Conservation (phyloP, 225 moss, liverwort and hornwort species). For the Climacium dendroides region DNA sequence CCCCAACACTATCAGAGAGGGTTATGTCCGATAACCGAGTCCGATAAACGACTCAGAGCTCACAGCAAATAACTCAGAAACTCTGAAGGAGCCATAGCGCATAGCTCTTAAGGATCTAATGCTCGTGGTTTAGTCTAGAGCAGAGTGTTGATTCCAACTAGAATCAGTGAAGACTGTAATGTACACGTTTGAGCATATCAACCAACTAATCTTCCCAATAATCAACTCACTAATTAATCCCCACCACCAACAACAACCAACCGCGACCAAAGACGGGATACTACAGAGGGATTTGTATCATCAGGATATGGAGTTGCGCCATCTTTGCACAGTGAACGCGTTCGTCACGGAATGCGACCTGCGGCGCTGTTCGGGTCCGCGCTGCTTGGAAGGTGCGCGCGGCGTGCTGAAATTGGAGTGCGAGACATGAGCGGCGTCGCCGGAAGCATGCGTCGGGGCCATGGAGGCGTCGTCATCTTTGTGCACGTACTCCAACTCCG, state of each 20-base stretch:
- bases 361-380: conserved; percentile 11
- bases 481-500: conserved; percentile 9
- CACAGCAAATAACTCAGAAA: not conserved
- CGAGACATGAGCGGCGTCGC: not conserved
- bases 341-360: conserved; percentile 31
- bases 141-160: not conserved
- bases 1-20: not conserved
- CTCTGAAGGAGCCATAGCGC: not conserved
- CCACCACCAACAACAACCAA: not conserved
- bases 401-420: conserved; percentile 10
- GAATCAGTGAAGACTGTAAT: conserved; percentile 11
- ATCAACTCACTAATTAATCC: not conserved
- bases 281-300: not conserved
- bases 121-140: not conserved
- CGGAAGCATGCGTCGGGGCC: conserved; percentile 1
- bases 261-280: not conserved
- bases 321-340: conserved; percentile 29
- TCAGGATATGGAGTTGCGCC: conserved; percentile 52
- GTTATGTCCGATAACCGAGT: not conserved
- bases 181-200: conserved; percentile 9
- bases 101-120: not conserved
- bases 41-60: not conserved
- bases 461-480: conserved; percentile 27
- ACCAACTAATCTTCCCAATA: not conserved
- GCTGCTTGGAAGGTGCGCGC: not conserved